Evolutionary conservation across 2,329 filamentous ascomycete species (phyloP), one percentile per base, ranked within the genome.

Genomic region (Penicillium nordicum): DNA sequence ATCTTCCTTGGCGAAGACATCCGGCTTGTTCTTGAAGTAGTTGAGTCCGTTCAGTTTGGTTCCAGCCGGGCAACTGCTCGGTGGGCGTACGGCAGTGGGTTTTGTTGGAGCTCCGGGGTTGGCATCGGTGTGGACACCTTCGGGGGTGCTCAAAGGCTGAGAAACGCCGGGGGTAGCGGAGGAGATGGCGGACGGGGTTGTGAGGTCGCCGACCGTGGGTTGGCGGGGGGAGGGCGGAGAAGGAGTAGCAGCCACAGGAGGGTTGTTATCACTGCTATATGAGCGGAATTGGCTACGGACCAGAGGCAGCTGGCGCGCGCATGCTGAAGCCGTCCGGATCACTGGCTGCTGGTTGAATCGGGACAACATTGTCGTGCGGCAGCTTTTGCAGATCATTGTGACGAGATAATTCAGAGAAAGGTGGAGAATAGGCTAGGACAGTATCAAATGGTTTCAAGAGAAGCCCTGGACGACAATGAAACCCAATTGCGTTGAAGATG

Each of bases 21-120:
- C 74, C 7, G 76, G 72, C 57, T 78, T 76, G 63, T 77, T 77
- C 64, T 79, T 79, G 54, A 76, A 72, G 63, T 79, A 79, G 57
- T 77, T 78, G 43, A 80, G 67, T 12, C 76, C 76, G 25, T 68
- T 67, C 57, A 80, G 50, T 55, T 68, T 70, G 5, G 72, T 74
- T 11, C 78, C 78, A 7, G 73, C 72, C 0, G 67, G 57, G 29
- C 75, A 74, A 52, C 69, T 76, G 64, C 76, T 77, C 1, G 67
- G 66, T 12, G 70, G 62, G 37, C 70, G 73, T 40, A 67, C 60
- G 0, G 61, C 54, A 2, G 63, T 57, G 16, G 68, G 56, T 52
- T 72, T 73, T 11, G 63, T 58, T 14, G 69, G 57, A 50, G 69
- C 66, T 9, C 57, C 64, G 10, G 69, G 59, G 46, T 67, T 53